Evolutionary conservation across 1,284 basidiomycete species (phyloP).

Genomic region (Puccinia coronata): DNA sequence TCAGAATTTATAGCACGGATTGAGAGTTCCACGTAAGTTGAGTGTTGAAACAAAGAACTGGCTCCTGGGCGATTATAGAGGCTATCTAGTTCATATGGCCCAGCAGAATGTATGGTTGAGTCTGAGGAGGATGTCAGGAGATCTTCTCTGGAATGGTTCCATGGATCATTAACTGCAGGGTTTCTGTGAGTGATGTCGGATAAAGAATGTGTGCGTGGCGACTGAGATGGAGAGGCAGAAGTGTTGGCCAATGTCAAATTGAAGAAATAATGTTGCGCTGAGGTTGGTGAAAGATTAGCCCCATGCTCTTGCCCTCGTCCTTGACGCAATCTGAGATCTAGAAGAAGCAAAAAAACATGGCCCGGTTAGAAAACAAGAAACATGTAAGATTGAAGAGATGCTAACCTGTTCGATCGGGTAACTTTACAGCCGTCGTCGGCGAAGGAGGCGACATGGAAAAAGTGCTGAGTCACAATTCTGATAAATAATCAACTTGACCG

Average conservation of each 20-base stretch:
- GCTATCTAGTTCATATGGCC: neutral
- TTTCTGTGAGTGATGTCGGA: neutral
- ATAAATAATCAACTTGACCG: neutral
- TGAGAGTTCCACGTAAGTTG: neutral
- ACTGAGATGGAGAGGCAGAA: neutral
- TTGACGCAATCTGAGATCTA: slow-evolving; percentile 7
- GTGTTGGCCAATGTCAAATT: neutral
- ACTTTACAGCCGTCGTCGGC: slow-evolving; percentile 8
- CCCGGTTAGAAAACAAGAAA: neutral
- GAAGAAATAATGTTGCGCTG: slow-evolving; percentile 1
- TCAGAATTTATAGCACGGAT: neutral
- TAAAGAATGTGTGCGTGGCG: neutral
- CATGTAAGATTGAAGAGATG: neutral
- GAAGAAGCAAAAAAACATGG: neutral
- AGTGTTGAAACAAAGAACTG: neutral
- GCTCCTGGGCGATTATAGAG: slow-evolving; percentile 11
- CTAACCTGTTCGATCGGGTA: neutral
- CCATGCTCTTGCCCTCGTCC: neutral
- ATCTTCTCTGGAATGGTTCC: neutral
- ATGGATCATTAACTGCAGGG: neutral
- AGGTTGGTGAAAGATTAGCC: neutral
- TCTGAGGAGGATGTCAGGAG: neutral
- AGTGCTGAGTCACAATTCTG: neutral
- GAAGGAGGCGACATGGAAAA: slow-evolving; percentile 3
- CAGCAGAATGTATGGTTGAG: neutral